phyloP scores from a whole-genome alignment of 148 eudicot genomes.

The Rhododendron kiyosumense region DNA sequence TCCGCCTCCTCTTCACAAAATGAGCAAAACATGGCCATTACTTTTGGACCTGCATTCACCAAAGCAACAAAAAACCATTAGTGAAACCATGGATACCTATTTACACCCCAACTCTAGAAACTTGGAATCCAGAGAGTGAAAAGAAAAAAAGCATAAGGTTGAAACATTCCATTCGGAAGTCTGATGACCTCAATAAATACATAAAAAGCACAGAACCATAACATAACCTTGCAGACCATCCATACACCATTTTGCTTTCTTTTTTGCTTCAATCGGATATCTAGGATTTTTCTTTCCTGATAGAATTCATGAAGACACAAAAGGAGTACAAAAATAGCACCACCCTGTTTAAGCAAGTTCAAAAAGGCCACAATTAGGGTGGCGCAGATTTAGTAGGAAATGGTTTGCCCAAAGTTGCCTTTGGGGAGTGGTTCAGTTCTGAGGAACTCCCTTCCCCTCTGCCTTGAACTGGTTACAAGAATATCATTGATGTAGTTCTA shows the following conservation, averaged over 20 bases:
- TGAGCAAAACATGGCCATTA: slow-evolving; percentile 52
- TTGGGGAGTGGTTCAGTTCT: not conserved
- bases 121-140: not conserved
- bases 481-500: not conserved
- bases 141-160: not conserved
- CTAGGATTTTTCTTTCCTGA: not conserved
- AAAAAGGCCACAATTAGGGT: not conserved
- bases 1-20: slow-evolving; percentile 39
- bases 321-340: not conserved
- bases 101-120: not conserved
- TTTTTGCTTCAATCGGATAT: not conserved
- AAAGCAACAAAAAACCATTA: slow-evolving; percentile 8
- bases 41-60: slow-evolving; percentile 57
- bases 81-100: not conserved
- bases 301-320: not conserved
- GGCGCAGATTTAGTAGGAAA: not conserved
- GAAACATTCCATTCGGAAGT: not conserved
- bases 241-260: not conserved
- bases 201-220: not conserved
- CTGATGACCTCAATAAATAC: not conserved
- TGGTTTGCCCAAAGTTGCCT: not conserved
- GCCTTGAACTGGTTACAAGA: not conserved
- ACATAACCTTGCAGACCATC: not conserved
- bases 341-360: not conserved
- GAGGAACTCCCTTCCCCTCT: not conserved